Base-by-base conservation (phyloP, 192 early-diverging fungal genomes). In the Chytriomyces sp. region DNA sequence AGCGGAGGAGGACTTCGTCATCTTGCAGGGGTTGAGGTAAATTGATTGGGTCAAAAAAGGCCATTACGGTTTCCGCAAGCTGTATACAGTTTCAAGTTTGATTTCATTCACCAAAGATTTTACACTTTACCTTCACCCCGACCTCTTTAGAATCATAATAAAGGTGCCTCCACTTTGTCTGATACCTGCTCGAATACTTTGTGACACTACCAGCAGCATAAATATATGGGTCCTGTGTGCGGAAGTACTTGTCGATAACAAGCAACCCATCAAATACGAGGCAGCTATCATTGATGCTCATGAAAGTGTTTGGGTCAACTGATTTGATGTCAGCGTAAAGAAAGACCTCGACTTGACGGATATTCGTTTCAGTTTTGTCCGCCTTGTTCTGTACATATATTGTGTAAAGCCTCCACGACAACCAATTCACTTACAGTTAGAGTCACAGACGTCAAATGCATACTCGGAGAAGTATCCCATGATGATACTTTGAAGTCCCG, bases 171-270 rank as follows among this genome's bases (percentile, higher is more conserved):
- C 85, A 87, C 30, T 68, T 60, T 30, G 85, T 87, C 62, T 80
- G 74, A 59, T 85, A 83, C 39, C 59, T 61, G 55, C 78, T 87
- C 0, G 84, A 75, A 63, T 85, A 87, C 58, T 85, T 85, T 22
- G 83, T 83, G 5, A 83, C 55, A 39, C 68, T 77, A 28, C 85
- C 85, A 1, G 85, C 85, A 10, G 80, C 84, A 36, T 59, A 86
- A 62, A 87, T 75, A 53, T 67, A 82, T n/a, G 77, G 67, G 62
- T 87, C 85, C 44, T 82, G 81, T 7, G 85, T 87, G 25, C 77
- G 57, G 49, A 81, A 87, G 59, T 78, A 77, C 55, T 83, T 85
- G 68, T 84, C 82, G 44, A 87, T 77, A n/a, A 87, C 82, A 33
- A 87, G 63, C 25, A 59, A 59, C 1, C 78, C 83, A 53, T 87